phyloP scores from a whole-genome alignment of 2,329 filamentous ascomycete genomes.

The Parastagonospora avenae region DNA sequence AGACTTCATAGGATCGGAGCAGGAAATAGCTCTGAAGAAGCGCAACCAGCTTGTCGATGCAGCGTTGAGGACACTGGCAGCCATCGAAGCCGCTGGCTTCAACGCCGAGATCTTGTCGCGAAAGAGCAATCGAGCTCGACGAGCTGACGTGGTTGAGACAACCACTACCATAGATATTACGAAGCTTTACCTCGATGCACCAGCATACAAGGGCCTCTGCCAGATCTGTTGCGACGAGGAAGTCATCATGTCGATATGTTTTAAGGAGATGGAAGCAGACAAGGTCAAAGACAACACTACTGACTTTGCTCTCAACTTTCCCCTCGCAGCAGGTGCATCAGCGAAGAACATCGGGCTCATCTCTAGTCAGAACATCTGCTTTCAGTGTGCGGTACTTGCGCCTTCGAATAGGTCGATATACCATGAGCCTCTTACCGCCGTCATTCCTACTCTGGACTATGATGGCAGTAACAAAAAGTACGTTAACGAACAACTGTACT shows the following conservation, averaged over 20 bases:
- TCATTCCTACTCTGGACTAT: conserved; percentile 36
- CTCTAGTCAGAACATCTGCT: conserved; percentile 42
- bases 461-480: conserved; percentile 38
- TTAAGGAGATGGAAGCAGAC: conserved; percentile 30
- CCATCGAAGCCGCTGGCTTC: conserved; percentile 34
- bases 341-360: conserved; percentile 30
- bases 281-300: conserved; percentile 35
- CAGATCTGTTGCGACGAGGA: conserved; percentile 40
- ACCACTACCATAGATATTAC: conserved; percentile 18
- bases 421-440: conserved; percentile 33
- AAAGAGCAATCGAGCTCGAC: conserved; percentile 39
- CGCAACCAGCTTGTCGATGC: conserved; percentile 36
- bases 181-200: conserved; percentile 31
- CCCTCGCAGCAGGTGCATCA: conserved; percentile 36
- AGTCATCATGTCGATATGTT: conserved; percentile 41
- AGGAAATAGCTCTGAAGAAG: conserved; percentile 13
- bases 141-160: conserved; percentile 28
- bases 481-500: conserved; percentile 41
- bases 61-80: conserved; percentile 31
- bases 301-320: conserved; percentile 43
- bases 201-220: conserved; percentile 35
- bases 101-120: conserved; percentile 41
- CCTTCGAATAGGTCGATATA: conserved; percentile 34
- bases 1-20: conserved; percentile 15
- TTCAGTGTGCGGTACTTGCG: conserved; percentile 38